Base-by-base conservation (phyloP, 257 asterid genomes). In the Apocynum venetum region DNA sequence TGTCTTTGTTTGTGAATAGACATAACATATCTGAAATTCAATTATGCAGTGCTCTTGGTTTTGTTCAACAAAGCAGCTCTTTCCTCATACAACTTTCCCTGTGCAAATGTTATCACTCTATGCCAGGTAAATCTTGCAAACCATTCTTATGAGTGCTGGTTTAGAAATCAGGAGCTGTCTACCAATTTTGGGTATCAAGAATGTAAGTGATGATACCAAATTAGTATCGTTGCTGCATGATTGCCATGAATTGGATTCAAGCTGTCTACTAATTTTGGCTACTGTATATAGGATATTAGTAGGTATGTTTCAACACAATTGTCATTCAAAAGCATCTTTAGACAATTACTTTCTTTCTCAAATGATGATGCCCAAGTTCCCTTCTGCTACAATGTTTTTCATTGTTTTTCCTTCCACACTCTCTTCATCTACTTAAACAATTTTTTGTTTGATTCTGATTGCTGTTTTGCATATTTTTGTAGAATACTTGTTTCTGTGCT, bases 41-140 rank as follows among this genome's bases (percentile, higher is more conserved):
- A 40, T 81, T 85, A 83, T 88, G 93, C 94, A 92, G 98, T 94
- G 86, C 86, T 92, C 73, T 86, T 94, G 88, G 92, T 92, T 76
- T 67, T 94, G 87, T 94, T 94, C 96, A 94, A 94, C 81, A 94
- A 94, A 80, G 98, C 98, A 49, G 97, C 98, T 79, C 98, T 94
- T 86, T 94, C 98, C 77, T 90, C 94, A 36, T 94, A 89, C 79
- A 86, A 81, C 83, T 94, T 94, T 83, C 98, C 98, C 25, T 90
- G 91, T 83, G 97, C 94, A 71, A 91, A 90, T 80, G 97, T 94
- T 80, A 94, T 92, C 85, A 94, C 98, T 73, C 93, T 94, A 78
- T 94, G 92, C 82, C 98, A 94, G 98, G 98, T 94, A 81, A 51
- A 46, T 60, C 19, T 60, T 51, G 31, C 66, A 56, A 20, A 53